A percentile compares a stretch with the other conserved stretches of the same genome.
Conservation (phyloP, 179 eudicot species). For the Carnegiea gigantea region DNA sequence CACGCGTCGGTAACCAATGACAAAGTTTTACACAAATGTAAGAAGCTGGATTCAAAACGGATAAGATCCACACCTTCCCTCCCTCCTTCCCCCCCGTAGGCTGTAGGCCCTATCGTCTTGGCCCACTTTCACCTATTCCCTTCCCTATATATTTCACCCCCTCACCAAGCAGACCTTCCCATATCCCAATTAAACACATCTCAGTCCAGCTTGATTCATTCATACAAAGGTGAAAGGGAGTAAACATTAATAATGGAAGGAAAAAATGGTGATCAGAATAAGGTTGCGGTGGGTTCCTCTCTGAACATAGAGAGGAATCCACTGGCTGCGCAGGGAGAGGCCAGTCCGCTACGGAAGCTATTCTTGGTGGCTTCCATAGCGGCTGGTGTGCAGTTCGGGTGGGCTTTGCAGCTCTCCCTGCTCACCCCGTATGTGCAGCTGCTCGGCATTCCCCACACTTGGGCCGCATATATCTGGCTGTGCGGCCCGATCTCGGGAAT, state of each 20-base stretch:
- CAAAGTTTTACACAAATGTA: constrained; percentile 16
- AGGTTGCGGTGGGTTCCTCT: constrained; percentile 25
- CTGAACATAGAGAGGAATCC: constrained; percentile 31
- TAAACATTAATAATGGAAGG: constrained; percentile 20
- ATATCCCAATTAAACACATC: constrained; percentile 13
- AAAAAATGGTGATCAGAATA: constrained; percentile 23
- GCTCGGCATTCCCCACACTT: constrained; percentile 66
- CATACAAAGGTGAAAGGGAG: not conserved
- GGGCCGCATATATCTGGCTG: constrained; percentile 75
- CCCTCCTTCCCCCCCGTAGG: not conserved
- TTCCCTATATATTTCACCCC: constrained; percentile 30
- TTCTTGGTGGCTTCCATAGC: constrained; percentile 71
- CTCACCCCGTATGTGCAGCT: constrained; percentile 79
- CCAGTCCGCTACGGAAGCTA: constrained; percentile 37
- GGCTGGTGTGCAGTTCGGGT: constrained; percentile 80
- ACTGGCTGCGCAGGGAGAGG: constrained; percentile 2
- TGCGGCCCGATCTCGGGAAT: constrained; percentile 91
- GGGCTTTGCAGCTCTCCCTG: constrained; percentile 81
- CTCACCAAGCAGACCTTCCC: constrained; percentile 20
- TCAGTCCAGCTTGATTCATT: not conserved
- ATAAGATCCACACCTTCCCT: constrained; percentile 22
- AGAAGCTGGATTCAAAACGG: constrained; percentile 25
- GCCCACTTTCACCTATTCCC: not conserved
- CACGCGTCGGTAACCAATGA: constrained; percentile 21
- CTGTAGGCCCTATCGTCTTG: not conserved